Base-by-base conservation (phyloP, 2,329 filamentous ascomycete genomes). In the Cordyceps militaris region DNA sequence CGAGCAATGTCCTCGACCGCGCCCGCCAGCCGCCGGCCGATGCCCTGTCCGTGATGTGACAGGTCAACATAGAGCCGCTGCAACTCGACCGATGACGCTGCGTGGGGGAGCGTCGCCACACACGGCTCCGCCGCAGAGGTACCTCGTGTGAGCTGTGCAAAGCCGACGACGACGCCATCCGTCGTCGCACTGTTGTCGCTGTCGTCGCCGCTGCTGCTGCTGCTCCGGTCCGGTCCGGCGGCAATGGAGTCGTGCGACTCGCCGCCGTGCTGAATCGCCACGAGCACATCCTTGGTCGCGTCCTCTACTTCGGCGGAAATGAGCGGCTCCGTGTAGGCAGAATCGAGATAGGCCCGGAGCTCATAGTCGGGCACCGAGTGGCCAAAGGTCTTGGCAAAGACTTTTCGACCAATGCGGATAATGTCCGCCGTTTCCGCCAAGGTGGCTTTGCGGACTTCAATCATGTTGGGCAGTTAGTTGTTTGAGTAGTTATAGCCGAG, bases 21-120 rank as follows among this genome's bases (percentile, higher is more conserved):
- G 10, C 55, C 58, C 43, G 65, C 67, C n/a, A 75, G 62, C 30
- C 64, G 60, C 51, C 64, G 71, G 4, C 71, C 76, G 1, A 76
- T 63, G 0, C 76, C 75, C 11, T 58, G 61, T 0, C 76, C 75
- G 42, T 76, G 74, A 7, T 61, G 62, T 2, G 61, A 55, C 0
- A 62, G 55, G 38, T 69, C 60, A 2, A 78, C 71, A 56, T 79
- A 79, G 1, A 79, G 63, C 11, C 76, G 62, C 61, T 77, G 74
- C 30, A 79, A 59, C 62, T 79, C 75, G 3, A 76, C 66, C 3
- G 55, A 36, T 5, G 55, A 57, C 2, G 36, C 38, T 0, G 60
- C 65, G 2, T 63, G 62, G 4, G 67, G 64, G 0, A 70, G 34
- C 1, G 66, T 53, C 1, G 59, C 64, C 13, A 77, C 58, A 46